Evolutionary conservation across 2,329 filamentous ascomycete genomes (phyloP), one percentile per base, ranked within the genome.

Genomic region (Thelonectria olida): DNA sequence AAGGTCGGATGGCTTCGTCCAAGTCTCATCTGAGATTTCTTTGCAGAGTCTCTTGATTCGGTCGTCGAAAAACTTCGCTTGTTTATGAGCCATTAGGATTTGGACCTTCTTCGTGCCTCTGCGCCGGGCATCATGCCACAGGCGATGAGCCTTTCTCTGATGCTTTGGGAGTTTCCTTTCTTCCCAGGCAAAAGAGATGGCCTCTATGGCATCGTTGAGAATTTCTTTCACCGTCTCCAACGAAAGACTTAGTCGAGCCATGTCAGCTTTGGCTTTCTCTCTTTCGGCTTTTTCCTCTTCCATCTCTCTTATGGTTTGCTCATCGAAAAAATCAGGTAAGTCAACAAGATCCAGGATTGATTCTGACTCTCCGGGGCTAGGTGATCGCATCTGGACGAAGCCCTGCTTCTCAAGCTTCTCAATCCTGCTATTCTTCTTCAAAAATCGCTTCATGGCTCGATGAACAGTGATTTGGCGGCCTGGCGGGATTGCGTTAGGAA

Each of bases 241-340:
- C 9, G 78, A 75, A 12, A 89, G 74, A 13, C 63, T 65, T n/a
- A 41, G 13, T 27, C 56, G 34, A 12, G 22, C 20, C 63, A 66
- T 27, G 6, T 27, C 45, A 9, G 57, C 49, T 7, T 42, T 49
- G 13, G 28, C 44, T 20, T 34, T 58, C 45, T 70, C 54, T 10
- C 50, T 58, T 20, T 67, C 68, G 10, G 20, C 55, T 28, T 34
- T 62, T 53, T 79, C 76, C 39, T 78, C 75, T 45, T 89, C 82
- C 9, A 91, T 89, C 69, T 92, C 89, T 42, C 76, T 77, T 79
- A 82, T 84, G 0, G 86, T 89, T 34, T 85, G 82, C 10, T 84
- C 79, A 67, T 91, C 88, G 4, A 70, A 56, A 3, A 69, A 69
- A 5, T 75, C 72, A 7, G 72, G 64, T 3, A 76, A 42, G 38